A percentile compares a stretch with the other conserved stretches of the same genome.
Conservation (phyloP, 2,329 filamentous ascomycete genomes). For the Fusarium keratoplasticum region DNA sequence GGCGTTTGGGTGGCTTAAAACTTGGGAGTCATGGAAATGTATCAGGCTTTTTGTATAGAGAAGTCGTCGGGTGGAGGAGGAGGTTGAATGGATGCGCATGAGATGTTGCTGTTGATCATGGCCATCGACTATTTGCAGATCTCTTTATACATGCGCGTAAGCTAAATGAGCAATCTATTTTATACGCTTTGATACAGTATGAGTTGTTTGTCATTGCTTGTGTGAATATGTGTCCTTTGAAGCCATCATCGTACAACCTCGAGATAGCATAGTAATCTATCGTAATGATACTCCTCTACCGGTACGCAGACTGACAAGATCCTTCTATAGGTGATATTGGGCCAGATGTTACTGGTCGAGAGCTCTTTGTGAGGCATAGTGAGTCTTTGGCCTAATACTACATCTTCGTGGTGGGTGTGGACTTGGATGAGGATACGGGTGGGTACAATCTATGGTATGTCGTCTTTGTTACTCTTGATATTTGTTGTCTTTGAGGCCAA, state of each 20-base stretch:
- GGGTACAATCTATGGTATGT: neutral
- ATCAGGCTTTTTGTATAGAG: slow-evolving; percentile 26
- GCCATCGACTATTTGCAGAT: neutral
- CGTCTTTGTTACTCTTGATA: slow-evolving; percentile 49
- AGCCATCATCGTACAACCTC: neutral
- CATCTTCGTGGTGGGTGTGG: slow-evolving; percentile 55
- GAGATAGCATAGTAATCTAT: neutral
- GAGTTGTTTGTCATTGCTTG: neutral
- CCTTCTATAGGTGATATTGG: slow-evolving; percentile 68
- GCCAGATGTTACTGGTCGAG: slow-evolving; percentile 80
- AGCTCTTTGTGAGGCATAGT: slow-evolving; percentile 79
- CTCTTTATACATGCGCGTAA: neutral
- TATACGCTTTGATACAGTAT: slow-evolving; percentile 5
- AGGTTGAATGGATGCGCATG: neutral
- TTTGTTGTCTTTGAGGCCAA: neutral
- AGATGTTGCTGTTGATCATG: neutral
- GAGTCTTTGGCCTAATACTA: slow-evolving; percentile 77
- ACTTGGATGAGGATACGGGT: neutral
- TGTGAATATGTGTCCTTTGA: neutral
- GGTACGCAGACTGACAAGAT: slow-evolving; percentile 8
- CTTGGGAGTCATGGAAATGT: slow-evolving; percentile 37
- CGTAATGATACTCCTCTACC: slow-evolving; percentile 7
- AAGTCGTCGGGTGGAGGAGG: neutral
- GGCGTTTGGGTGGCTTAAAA: slow-evolving; percentile 45
- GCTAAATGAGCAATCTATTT: slow-evolving; percentile 15